Base-by-base conservation (phyloP, 768 basidiomycete species). In the Xerocomellus chrysenteron region DNA sequence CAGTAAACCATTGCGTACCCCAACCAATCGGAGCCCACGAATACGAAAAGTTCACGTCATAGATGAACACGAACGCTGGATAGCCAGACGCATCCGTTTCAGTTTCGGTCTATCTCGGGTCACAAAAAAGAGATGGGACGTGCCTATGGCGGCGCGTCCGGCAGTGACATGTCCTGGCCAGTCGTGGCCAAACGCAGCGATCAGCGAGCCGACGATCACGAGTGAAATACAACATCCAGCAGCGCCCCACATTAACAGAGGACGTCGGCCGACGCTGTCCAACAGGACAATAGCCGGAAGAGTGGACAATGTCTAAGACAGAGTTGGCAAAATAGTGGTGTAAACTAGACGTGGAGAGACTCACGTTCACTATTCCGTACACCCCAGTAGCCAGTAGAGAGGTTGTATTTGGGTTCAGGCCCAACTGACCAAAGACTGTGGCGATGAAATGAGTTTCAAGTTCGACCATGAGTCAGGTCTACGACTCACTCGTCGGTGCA, bases 361-460 rank as follows among this genome's bases (percentile, higher is more conserved):
- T 39, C 45, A 65, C 65, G 14, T 70, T 74, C 16, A 72, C 69
- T 58, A 76, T 64, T 8, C 76, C 77, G 19, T 69, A 75, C 21
- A 76, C 73, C 13, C 76, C 76, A 1, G 75, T 74, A n/a, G 77
- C 76, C 11, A 78, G 59, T 7, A 78, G 56, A 9, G 76, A 77
- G 1, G 76, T 74, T 1, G 76, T 77, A 37, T 70, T 74, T 0
- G 70, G 72, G 21, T 74, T 67, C 35, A 78, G 59, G n/a, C 75
- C 75, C n/a, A 78, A 55, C 51, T 75, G 73, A 49, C 70, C 65
- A 52, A 78, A 77, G 37, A 78, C 76, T 66, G 55, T n/a, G n/a
- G 60, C 36, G 10, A 54, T 63, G 7, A 62, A 60, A 50, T 69
- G 62, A 59, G 60, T 60, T 28, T 58, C 4, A 47, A 19, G 35